A percentile compares a stretch with the other conserved stretches of the same genome.
Evolutionary conservation across 441 rosid genomes (phyloP).

Genomic region (Kokia cookei): DNA sequence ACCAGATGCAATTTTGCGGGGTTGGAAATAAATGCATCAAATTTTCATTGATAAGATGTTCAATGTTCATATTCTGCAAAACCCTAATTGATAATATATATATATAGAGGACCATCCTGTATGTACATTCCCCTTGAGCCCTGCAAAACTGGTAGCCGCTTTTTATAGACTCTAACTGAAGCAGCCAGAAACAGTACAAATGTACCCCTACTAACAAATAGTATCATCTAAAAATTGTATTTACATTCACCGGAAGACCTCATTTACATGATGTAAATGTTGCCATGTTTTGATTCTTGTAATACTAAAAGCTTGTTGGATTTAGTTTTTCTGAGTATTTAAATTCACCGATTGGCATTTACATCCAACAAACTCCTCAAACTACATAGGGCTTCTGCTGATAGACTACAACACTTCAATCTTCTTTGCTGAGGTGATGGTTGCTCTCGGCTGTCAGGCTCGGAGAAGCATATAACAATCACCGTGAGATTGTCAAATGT

Average conservation of each 20-base stretch:
- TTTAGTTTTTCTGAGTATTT: background rate
- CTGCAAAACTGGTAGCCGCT: slow-evolving; percentile 37
- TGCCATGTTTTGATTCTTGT: background rate
- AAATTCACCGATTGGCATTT: slow-evolving; percentile 24
- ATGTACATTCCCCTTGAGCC: slow-evolving; percentile 26
- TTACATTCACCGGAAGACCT: slow-evolving; percentile 14
- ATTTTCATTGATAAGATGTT: background rate
- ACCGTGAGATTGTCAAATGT: slow-evolving; percentile 79
- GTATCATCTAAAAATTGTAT: background rate
- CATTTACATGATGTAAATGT: background rate
- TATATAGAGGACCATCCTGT: background rate
- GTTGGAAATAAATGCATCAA: background rate
- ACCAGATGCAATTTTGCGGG: background rate
- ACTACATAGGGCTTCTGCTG: slow-evolving; percentile 62
- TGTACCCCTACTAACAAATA: background rate
- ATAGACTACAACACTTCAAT: slow-evolving; percentile 51
- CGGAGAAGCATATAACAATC: slow-evolving; percentile 60
- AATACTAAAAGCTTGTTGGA: background rate
- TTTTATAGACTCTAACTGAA: slow-evolving; percentile 24
- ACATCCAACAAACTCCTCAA: slow-evolving; percentile 55
- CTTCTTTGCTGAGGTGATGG: slow-evolving; percentile 35
- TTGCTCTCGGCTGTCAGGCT: slow-evolving; percentile 29
- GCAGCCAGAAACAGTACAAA: slow-evolving; percentile 27
- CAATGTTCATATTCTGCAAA: no score
- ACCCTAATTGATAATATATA: no score